Evolutionary conservation across 176 grass and related monocot genomes (phyloP), one percentile per base, ranked within the genome.

Genomic region (Hordeum marinum): DNA sequence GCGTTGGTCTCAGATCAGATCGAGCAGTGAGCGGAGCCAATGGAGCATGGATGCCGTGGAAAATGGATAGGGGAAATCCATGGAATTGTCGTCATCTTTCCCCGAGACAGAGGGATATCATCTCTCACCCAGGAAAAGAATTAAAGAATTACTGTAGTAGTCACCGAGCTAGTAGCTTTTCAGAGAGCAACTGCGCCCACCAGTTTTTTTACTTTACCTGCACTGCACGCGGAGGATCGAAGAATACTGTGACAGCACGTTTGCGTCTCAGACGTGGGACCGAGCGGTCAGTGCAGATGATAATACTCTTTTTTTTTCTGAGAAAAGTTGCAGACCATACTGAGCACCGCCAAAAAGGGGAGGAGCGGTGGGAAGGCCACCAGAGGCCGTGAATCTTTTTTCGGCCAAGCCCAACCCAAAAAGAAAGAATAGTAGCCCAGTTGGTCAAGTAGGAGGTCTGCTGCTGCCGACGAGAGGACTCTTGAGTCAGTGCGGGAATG

Each of bases 21-120:
- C 42, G 71, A 41, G 8, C 23, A 48, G 24, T 3, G 70, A 73
- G 24, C 3, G 70, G 0, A 25, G 21, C 69, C 23, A 17, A 27
- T 46, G 70, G 41, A 46, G 1, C 12, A 29, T 72, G 6, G 21
- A 24, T 2, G 2, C 39, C 14, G 39, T 3, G 11, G 62, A 31
- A 50, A 75, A 50, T 11, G 71, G 71, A 75, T 75, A 75, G 71
- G 42, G 43, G 43, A 50, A 74, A 74, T 74, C 71, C 71, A 2
- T 45, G 6, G 41, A 10, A 74, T 50, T 74, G 71, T 74, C 71
- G 24, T 74, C 71, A 74, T 50, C 71, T 74, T 48, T 27, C 71
- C 5, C 24, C 24, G 23, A 14, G 12, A 1, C 21, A 13, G 50
- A 52, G 48, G 48, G 48, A 18, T 52, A 0, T 71, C 37, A 25